Evolutionary conservation across 306 rosid species (phyloP), one percentile per base, ranked within the genome.

Genomic region (Morella rubra): DNA sequence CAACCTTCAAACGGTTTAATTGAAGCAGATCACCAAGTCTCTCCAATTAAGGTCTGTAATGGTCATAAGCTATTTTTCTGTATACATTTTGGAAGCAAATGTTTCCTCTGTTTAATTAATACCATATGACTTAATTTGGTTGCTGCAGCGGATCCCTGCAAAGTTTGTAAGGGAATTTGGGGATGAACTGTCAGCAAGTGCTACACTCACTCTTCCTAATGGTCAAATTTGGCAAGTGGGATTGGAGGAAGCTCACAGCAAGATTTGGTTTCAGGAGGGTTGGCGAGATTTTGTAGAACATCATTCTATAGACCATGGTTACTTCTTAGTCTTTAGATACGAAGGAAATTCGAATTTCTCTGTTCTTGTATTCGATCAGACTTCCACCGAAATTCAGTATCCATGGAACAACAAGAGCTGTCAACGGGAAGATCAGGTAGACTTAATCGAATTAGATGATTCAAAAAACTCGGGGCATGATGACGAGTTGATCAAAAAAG

Each of bases 351-450:
- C 81, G n/a, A 76, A 24, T 5, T 81, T 81, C 61, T 52, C 44
- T 7, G 81, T 76, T 53, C 24, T 42, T 52, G 50, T 71, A 18
- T 72, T 44, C 45, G 74, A 76, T 44, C 32, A 58, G 24, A 71
- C 52, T 24, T 49, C 77, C 54, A 56, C 67, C 27, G 84, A 81
- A 47, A 75, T 81, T 22, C 60, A 71, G 8, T 81, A 81, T 73
- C 77, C 84, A 71, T 19, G 2, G 45, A 8, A 7, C 27, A 6
- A 32, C 37, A 58, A 58, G 10, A 19, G 6, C 45, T 32, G 14
- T n/a, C 14, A 22, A 5, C 1, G 3, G 20, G 14, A 10, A 18
- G 14, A 37, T 37, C 8, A 5, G 19, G 19, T 14, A 27, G 68
- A 32, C 14, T 37, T 65, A 15, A 32, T 27, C 32, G 32, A 27